Evolutionary conservation across 371 early-diverging fungal species (phyloP), one percentile per base, ranked within the genome.

Genomic region (Phascolomyces articulosus): DNA sequence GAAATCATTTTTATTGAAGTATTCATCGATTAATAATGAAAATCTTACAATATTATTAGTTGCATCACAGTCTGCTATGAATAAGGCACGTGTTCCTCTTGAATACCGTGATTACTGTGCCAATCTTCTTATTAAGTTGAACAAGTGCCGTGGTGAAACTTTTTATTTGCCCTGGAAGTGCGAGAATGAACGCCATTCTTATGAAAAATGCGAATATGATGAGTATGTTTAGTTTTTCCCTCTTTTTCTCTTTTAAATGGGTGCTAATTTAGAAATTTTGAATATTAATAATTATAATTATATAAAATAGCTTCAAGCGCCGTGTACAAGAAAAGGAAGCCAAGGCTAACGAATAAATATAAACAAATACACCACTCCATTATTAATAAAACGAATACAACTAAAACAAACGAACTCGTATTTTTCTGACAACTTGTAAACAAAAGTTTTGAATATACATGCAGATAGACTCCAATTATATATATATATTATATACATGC

Each of bases 141-240:
- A 96, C 90, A 90, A 93, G 73, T 97, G 98, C 83, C 85, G 96
- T 51, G 85, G 85, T 63, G 90, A 90, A 62, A 91, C 88, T 66
- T 90, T 85, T 70, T 96, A 93, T 74, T 71, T 94, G 67, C 96
- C 96, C 41, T 96, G 95, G 95, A 92, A 91, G 79, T 97, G 98
- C 80, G 91, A 90, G 69, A 88, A 89, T 69, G 95, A 96, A 83
- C 83, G 93, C 53, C 92, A 95, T 64, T 87, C 86, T 29, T 96
- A 95, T 78, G 93, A 93, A 78, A 95, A 96, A 77, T 97, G 98
- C 75, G 94, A 96, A 88, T 96, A 96, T 75, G 94, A 96, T 67
- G 98, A 97, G 94, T 94, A 79, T 69, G 91, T 76, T 18, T 53
- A 9, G 6, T 34, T 34, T 34, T 34, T 34, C 34, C 2, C 11